Conservation (phyloP, 176 grass and related monocot species). For the Pontederia crassipes region DNA sequence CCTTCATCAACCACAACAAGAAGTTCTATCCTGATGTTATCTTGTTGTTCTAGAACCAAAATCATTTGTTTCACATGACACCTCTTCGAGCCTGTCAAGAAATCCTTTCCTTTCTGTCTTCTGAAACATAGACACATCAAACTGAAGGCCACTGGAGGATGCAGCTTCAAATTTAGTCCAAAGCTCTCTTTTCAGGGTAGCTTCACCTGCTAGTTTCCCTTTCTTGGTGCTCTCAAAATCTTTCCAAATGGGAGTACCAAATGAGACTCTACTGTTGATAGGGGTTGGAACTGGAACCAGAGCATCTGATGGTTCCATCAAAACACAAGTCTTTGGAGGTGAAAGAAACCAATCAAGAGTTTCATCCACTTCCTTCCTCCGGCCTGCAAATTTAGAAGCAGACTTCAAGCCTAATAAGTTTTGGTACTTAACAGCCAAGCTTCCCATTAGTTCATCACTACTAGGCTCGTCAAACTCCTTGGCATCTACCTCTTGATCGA, state of each 20-base stretch:
- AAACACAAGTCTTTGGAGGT: slow-evolving; percentile 64
- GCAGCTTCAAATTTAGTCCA: slow-evolving; percentile 78
- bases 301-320: slow-evolving; percentile 36
- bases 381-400: slow-evolving; percentile 4
- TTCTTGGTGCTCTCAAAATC: slow-evolving; percentile 61
- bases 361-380: slow-evolving; percentile 35
- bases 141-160: slow-evolving; percentile 38
- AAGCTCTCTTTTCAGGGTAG: slow-evolving; percentile 82
- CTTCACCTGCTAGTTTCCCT: slow-evolving; percentile 57
- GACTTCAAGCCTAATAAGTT: slow-evolving; percentile 32
- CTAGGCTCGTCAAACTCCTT: slow-evolving; percentile 9
- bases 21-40: not conserved
- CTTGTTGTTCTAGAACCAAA: not conserved
- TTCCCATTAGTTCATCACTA: slow-evolving; percentile 32
- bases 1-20: no score
- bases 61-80: slow-evolving; percentile 20
- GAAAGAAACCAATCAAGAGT: slow-evolving; percentile 86
- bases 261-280: slow-evolving; percentile 20
- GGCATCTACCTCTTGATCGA: slow-evolving; percentile 11
- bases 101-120: slow-evolving; percentile 40
- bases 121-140: slow-evolving; percentile 48
- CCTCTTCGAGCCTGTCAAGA: slow-evolving; percentile 81
- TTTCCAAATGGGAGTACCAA: slow-evolving; percentile 38
- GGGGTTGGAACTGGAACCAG: slow-evolving; percentile 21
- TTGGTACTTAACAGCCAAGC: slow-evolving; percentile 39